Evolutionary conservation across 805 yeast genomes (phyloP), one percentile per base, ranked within the genome.

Genomic region (Aciculoconidium aculeatum): DNA sequence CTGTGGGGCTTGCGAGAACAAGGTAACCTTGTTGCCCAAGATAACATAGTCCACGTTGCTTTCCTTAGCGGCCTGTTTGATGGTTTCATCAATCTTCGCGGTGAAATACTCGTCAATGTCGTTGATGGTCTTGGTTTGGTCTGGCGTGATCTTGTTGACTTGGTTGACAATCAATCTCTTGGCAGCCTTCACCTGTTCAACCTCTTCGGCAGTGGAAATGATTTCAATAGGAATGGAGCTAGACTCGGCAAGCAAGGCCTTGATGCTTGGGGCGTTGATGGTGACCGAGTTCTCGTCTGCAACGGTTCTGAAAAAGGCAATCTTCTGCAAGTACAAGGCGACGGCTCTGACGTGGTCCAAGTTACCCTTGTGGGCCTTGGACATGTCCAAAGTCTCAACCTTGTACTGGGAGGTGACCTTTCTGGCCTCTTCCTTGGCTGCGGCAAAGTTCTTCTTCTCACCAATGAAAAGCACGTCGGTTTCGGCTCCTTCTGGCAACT

Each of bases 281-380:
- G 27, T 53, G 27, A 51, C 61, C 28, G 61, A 62, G 37, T 59
- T 45, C 11, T 51, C 59, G 2, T 46, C 39, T 14, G 64, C 61
- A 37, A 75, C 54, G n/a, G 41, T 34, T 23, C 57, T 44, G 40
- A 80, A 68, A 20, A 61, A 51, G 17, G 72, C 70, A 34, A 73
- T 61, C 37, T 70, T 64, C 31, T 59, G 52, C 41, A 92, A 79
- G 52, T 67, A 83, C 8, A 80, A 67, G 23, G 86, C 80, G 34
- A 92, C 65, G 22, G 77, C 70, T 37, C 75, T 73, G 7, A 95
- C 96, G 47, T 92, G 97, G 11, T 62, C 53, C 30, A 73, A 49
- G 49, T 84, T 75, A 40, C 82, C 84, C 47, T 86, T 83, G 53
- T 92, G 96, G 17, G 97, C 95, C 55, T 74, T 80, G 7, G 94